These are phyloP conservation scores for Ceratobasidium sp. DNA, from an alignment of 1,284 basidiomycete genomes.

Conservation along the genomic window DNA sequence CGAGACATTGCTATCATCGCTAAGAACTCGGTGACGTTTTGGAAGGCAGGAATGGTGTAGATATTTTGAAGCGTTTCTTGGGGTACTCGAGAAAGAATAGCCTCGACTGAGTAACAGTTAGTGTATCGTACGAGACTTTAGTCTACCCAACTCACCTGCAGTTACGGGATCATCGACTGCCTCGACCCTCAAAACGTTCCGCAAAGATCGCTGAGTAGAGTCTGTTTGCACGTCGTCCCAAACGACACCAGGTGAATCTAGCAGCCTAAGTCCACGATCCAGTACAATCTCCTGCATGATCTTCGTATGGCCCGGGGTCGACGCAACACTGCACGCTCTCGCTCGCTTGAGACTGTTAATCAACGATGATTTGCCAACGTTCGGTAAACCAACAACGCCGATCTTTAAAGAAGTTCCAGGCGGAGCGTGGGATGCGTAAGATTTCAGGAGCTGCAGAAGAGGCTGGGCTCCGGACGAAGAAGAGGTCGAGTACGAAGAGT, in stretches of 20 bases:
- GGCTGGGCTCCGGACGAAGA: conserved; percentile 58
- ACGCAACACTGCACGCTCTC: conserved; percentile 89
- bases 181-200: conserved; percentile 94
- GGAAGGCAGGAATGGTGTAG: conserved; percentile 82
- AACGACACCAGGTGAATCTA: conserved; percentile 97
- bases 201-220: conserved; percentile 77
- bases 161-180: conserved; percentile 90
- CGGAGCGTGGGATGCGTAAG: conserved; percentile 78
- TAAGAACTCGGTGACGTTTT: conserved; percentile 83
- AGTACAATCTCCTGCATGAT: conserved; percentile 94
- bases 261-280: conserved; percentile 89
- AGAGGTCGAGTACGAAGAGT: conserved; percentile 75
- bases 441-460: conserved; percentile 89
- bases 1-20: conserved; percentile 89
- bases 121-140: not conserved
- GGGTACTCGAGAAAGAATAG: conserved; percentile 80
- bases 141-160: conserved; percentile 68
- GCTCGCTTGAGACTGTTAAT: conserved; percentile 95
- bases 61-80: conserved; percentile 76
- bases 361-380: conserved; percentile 95
- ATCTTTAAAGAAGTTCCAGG: conserved; percentile 81
- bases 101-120: conserved; percentile 70
- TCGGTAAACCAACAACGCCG: conserved; percentile 96
- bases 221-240: conserved; percentile 73
- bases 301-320: conserved; percentile 94